A percentile compares a stretch with the other conserved stretches of the same genome.
These are phyloP conservation scores for Zea luxurians DNA, from an alignment of 176 grass and related monocot species.

Conservation along the genomic window DNA sequence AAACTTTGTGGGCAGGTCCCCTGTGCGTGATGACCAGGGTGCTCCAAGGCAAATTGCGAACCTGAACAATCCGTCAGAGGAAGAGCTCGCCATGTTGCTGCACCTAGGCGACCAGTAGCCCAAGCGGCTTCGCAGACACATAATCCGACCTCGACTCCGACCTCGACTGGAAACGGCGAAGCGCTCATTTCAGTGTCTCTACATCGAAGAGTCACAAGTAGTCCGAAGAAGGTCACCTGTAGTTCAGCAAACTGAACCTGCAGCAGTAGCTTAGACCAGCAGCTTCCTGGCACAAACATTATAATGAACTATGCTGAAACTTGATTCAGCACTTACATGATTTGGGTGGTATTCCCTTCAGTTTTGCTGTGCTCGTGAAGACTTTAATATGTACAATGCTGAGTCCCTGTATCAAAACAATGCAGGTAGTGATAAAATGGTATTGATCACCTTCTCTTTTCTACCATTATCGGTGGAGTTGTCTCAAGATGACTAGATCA, in stretches of 20 bases:
- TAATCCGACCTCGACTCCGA: too few species aligned
- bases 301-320: constrained; percentile 30
- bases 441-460: background rate
- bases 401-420: constrained; percentile 25
- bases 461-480: background rate
- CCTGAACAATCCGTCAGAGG: constrained; percentile 71
- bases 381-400: constrained; percentile 23
- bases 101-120: constrained; percentile 76
- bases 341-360: constrained; percentile 39
- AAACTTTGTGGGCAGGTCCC: constrained; percentile 63
- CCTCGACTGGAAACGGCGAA: constrained; percentile 64
- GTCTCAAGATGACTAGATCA: background rate
- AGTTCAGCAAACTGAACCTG: constrained; percentile 37
- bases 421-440: constrained; percentile 15
- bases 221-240: constrained; percentile 10
- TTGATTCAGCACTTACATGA: constrained; percentile 40
- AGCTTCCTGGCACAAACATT: constrained; percentile 15
- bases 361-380: constrained; percentile 43
- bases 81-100: constrained; percentile 76
- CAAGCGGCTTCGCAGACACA: constrained; percentile 56
- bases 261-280: constrained; percentile 26
- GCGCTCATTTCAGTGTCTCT: background rate
- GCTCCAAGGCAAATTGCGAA: constrained; percentile 52
- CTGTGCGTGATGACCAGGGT: constrained; percentile 44
- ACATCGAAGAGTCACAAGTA: background rate